Conservation (phyloP, 208 protist genomes). For the Wallacemonas rigidus region DNA sequence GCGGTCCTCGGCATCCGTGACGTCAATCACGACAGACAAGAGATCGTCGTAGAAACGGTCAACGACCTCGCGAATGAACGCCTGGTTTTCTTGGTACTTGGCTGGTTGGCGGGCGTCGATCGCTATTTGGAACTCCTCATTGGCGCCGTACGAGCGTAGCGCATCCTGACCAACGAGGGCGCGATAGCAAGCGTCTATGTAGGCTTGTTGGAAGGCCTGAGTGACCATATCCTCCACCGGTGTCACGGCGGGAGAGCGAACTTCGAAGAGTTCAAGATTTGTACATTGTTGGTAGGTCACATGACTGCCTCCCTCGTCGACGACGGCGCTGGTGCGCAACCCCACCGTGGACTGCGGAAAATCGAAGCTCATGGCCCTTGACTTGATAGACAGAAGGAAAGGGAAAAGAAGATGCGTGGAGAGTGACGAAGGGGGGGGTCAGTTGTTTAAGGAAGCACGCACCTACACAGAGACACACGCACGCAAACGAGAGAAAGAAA, state of each 20-base stretch:
- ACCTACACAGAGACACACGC: not conserved
- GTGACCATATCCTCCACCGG: constrained; percentile 36
- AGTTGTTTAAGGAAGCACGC: too few relatives aligned
- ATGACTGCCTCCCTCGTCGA: not conserved
- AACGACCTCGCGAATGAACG: constrained; percentile 34
- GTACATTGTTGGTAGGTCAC: not conserved
- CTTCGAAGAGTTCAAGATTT: constrained; percentile 28
- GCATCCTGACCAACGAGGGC: constrained; percentile 34
- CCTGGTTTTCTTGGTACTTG: constrained; percentile 34
- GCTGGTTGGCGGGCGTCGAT: constrained; percentile 32
- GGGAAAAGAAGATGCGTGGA: not conserved
- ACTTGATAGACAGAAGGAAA: constrained; percentile 23
- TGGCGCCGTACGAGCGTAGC: constrained; percentile 29
- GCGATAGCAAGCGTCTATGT: constrained; percentile 44
- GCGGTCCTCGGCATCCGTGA: constrained; percentile 45
- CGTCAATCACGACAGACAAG: constrained; percentile 28
- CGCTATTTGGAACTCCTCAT: constrained; percentile 44
- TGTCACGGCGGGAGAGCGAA: constrained; percentile 31
- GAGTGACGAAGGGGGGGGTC: too few relatives aligned
- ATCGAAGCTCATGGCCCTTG: constrained; percentile 9
- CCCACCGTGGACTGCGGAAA: not conserved
- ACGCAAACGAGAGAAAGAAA: not conserved
- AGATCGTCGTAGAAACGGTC: constrained; percentile 43
- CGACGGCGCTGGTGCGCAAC: not conserved
- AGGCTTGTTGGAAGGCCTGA: constrained; percentile 36